These are phyloP conservation scores for Sporisorium scitamineum DNA, from an alignment of 1,284 basidiomycete species.

Conservation along the genomic window DNA sequence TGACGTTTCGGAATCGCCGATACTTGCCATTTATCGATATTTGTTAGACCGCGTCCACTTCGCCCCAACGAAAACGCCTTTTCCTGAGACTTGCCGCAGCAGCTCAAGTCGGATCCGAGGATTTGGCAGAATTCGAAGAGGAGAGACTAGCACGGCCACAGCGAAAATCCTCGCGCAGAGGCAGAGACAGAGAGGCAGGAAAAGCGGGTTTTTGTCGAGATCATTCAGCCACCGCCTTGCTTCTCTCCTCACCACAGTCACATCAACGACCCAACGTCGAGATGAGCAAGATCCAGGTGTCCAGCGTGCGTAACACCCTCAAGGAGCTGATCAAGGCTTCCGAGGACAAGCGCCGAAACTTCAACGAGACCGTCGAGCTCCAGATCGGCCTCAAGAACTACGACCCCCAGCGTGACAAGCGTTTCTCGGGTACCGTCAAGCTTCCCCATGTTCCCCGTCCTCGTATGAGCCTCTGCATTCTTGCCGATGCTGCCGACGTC, in stretches of 20 bases:
- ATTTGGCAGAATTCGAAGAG: conserved; percentile 1
- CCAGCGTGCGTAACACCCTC: conserved; percentile 66
- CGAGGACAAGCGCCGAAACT: conserved; percentile 69
- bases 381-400: conserved; percentile 70
- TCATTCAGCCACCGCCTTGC: neutral
- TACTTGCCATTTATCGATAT: neutral
- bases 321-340: conserved; percentile 65
- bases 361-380: conserved; percentile 69
- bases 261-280: conserved; percentile 23
- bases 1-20: conserved; percentile 5
- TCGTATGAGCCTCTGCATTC: conserved; percentile 99
- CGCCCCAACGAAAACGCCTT: neutral
- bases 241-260: conserved; percentile 32
- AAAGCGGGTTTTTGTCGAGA: conserved; percentile 10
- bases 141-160: neutral
- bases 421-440: conserved; percentile 73
- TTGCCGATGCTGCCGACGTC: conserved; percentile 98
- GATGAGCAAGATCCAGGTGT: conserved; percentile 66
- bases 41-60: neutral
- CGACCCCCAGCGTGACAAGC: conserved; percentile 70
- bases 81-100: conserved; percentile 29
- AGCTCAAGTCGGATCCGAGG: conserved; percentile 30
- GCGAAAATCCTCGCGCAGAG: neutral
- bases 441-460: conserved; percentile 96
- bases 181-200: neutral